Base-by-base conservation (phyloP, 2,329 filamentous ascomycete genomes). In the Talaromyces sp. region DNA sequence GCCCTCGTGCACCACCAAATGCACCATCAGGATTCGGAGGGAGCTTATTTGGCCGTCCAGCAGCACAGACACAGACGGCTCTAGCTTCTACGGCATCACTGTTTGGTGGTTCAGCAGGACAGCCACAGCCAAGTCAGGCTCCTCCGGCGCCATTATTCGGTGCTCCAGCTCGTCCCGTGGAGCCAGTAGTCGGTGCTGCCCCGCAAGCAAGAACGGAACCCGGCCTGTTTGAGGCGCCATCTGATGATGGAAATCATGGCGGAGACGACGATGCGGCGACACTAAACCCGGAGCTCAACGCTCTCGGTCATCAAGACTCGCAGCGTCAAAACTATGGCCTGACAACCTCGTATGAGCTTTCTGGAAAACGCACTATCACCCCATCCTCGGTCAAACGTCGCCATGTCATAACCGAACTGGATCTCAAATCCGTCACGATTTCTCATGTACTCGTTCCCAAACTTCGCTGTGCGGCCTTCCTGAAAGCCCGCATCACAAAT, bases 341-440 rank as follows among this genome's bases (percentile, higher is more conserved):
- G 19, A 78, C 75, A 11, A 74, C 76, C 6, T 73, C 71, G 5
- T 78, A 78, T 62, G 71, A 77, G 17, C 68, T 78, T 2, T 75
- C 75, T 1, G 73, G 75, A 4, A 64, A 63, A 2, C 75, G 74
- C 57, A 77, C 73, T 1, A 62, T 78, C 1, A 62, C 60, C 2
- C 75, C 76, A 5, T 76, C 74, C 0, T 67, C 64, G 41, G 64
- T 70, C 10, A 65, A 68, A 29, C 69, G 75, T 9, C 72, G 75
- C 26, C 74, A 77, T 59, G 71, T 75, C 41, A 73, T 78, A 38
- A 69, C 73, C 1, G 71, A 77, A 24, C 64, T 78, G 8, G 68
- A 70, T 56, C 69, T 75, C 1, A 62, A 69, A 11, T 70, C 71
- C 21, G 66, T 78, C 50, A 62, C 65, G 8, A 73, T 77, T 11